Conservation (phyloP, 495 filamentous ascomycete species). For the Penicillium bovifimosum region DNA sequence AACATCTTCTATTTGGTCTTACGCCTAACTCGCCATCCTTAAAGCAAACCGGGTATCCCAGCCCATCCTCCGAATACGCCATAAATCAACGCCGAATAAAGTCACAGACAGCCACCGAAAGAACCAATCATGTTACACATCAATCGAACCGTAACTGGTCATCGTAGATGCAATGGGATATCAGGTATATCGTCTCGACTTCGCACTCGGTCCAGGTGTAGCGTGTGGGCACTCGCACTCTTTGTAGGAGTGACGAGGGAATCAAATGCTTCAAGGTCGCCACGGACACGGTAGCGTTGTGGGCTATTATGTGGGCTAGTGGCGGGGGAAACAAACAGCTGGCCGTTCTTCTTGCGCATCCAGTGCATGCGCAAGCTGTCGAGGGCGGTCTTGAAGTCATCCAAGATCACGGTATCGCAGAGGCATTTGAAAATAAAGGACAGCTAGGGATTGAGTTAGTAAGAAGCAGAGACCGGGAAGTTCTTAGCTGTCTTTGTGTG, state of each 20-base stretch:
- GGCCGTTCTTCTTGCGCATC: conserved; percentile 17
- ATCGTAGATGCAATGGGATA: neutral
- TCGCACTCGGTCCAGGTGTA: neutral
- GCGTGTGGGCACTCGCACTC: neutral
- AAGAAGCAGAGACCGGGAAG: neutral
- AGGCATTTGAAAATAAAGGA: conserved; percentile 57
- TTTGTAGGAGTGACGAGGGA: neutral
- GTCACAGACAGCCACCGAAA: neutral
- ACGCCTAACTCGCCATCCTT: too few species aligned
- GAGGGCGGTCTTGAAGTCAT: conserved; percentile 58
- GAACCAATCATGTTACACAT: neutral
- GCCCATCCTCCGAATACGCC: neutral
- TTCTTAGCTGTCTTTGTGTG: too few species aligned
- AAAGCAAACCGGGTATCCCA: neutral
- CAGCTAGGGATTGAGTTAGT: conserved; percentile 23
- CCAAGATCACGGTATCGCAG: conserved; percentile 53
- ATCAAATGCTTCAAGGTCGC: neutral
- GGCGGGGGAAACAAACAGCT: neutral
- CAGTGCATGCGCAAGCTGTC: conserved; percentile 31
- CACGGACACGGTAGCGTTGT: neutral
- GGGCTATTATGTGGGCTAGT: neutral
- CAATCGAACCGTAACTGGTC: neutral
- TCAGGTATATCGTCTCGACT: neutral
- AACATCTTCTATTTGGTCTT: too few species aligned
- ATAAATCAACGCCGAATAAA: neutral